These are phyloP conservation scores for Starmerella apicola DNA, from an alignment of 805 yeast genomes.

Conservation along the genomic window DNA sequence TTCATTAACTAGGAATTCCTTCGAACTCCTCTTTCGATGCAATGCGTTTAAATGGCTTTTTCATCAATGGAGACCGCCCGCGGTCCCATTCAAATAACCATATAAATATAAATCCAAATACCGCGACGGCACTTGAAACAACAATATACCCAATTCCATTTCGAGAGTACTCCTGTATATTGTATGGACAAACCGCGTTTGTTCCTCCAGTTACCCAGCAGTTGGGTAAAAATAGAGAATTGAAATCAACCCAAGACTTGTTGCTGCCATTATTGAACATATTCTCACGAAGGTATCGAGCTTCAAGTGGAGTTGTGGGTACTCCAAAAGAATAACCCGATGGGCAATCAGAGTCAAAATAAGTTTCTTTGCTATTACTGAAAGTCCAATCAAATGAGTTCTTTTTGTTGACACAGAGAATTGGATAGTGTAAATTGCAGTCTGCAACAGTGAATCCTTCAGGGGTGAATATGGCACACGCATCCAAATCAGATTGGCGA, in stretches of 20 bases:
- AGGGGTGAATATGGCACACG: conserved; percentile 34
- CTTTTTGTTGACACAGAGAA: conserved; percentile 41
- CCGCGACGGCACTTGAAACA: conserved; percentile 52
- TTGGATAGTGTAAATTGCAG: conserved; percentile 44
- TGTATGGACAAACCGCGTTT: conserved; percentile 66
- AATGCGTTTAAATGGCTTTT: conserved; percentile 31
- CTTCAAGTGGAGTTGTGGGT: conserved; percentile 42
- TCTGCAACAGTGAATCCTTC: conserved; percentile 55
- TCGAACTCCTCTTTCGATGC: conserved; percentile 64
- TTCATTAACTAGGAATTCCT: conserved; percentile 64
- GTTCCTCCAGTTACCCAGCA: conserved; percentile 88
- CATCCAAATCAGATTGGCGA: conserved; percentile 17
- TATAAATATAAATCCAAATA: conserved; percentile 40
- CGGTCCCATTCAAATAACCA: conserved; percentile 38
- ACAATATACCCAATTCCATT: conserved; percentile 52
- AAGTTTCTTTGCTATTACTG: conserved; percentile 26
- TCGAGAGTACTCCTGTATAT: conserved; percentile 38
- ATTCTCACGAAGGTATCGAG: conserved; percentile 22
- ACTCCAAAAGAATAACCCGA: conserved; percentile 29
- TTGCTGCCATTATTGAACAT: conserved; percentile 2
- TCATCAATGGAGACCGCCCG: conserved; percentile 45
- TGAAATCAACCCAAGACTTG: conserved; percentile 68
- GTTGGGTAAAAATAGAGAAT: conserved; percentile 55
- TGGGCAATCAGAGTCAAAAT: conserved; percentile 30
- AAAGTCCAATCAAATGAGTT: conserved; percentile 32